Evolutionary conservation across 352 stramenopile species (phyloP), one percentile per base, ranked within the genome.

Genomic region (Globisporangium cederbergense): DNA sequence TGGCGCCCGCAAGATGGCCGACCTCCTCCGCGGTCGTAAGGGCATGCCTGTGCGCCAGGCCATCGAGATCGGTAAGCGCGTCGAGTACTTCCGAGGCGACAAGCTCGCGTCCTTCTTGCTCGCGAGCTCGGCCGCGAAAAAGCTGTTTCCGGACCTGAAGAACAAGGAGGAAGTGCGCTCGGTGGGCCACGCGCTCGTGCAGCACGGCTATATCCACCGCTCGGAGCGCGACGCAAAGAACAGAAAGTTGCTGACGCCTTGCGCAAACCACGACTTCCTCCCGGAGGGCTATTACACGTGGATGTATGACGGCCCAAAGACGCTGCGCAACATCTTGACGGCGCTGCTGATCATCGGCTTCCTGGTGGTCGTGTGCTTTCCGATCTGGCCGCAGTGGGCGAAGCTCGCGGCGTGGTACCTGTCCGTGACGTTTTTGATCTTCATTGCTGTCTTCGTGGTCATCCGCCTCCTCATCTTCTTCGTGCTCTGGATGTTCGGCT

Each of bases 281-380:
- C 89, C 97, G 45, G 93, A 97, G 13, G 97, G 96, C 18, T 99
- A 98, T 78, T 99, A 99, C 80, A 99, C 96, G 52, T 99, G 97
- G 97, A 98, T 99, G 77, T 99, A 99, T 78, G 92, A 99, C 60
- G 97, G 97, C 32, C 93, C 97, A 45, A 99, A 98, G 85, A 98
- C 97, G 56, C 81, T 98, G 66, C 95, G 95, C 71, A 98, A 99
- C 81, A 79, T 99, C 18, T 91, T 99, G 79, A 99, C 97, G 59
- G 95, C 89, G 55, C 72, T 97, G 62, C 81, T 99, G 64, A 99
- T 99, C 76, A 87, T 98, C 54, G 95, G 95, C 53, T 99, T 99
- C 72, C 77, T 99, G 46, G 91, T 91, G 57, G 97, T 98, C 67
- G 98, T 96, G 61, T 99, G 97, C 82, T 99, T 99, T 75, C 97